phyloP scores from a whole-genome alignment of 805 yeast species.

The Yarrowia alimentaria region DNA sequence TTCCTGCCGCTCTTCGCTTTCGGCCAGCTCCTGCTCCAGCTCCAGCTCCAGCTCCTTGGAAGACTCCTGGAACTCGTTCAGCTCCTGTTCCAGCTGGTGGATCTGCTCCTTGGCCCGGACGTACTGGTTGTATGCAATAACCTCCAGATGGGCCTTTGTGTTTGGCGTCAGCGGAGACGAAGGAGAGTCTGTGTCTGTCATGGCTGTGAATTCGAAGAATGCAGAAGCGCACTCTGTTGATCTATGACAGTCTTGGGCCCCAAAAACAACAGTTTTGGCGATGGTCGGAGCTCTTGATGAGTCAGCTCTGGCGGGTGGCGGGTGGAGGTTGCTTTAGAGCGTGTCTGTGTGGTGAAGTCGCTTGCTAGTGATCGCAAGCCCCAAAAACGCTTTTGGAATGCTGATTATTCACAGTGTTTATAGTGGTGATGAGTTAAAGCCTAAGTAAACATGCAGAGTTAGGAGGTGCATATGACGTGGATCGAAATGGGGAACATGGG shows the following conservation, averaged over 20 bases:
- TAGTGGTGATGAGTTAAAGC: background rate
- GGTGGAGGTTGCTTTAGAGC: no score
- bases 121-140: constrained; percentile 27
- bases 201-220: no score
- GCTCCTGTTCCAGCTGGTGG: constrained; percentile 44
- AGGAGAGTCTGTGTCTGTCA: constrained; percentile 8
- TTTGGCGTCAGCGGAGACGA: constrained; percentile 21
- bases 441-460: constrained; percentile 14
- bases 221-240: no score
- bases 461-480: constrained; percentile 18
- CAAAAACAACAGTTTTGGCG: no score
- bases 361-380: background rate
- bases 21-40: constrained; percentile 46
- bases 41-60: constrained; percentile 48
- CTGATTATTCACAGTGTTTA: background rate
- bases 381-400: background rate
- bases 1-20: constrained; percentile 37
- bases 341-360: background rate
- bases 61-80: constrained; percentile 46
- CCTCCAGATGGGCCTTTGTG: constrained; percentile 22
- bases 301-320: no score
- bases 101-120: constrained; percentile 39
- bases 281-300: no score
- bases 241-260: no score
- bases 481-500: no score